Percentiles rank a stretch among this genome's conserved stretches.
Evolutionary conservation across 371 early-diverging fungal species (phyloP).

Genomic region (Mortierella sp.): DNA sequence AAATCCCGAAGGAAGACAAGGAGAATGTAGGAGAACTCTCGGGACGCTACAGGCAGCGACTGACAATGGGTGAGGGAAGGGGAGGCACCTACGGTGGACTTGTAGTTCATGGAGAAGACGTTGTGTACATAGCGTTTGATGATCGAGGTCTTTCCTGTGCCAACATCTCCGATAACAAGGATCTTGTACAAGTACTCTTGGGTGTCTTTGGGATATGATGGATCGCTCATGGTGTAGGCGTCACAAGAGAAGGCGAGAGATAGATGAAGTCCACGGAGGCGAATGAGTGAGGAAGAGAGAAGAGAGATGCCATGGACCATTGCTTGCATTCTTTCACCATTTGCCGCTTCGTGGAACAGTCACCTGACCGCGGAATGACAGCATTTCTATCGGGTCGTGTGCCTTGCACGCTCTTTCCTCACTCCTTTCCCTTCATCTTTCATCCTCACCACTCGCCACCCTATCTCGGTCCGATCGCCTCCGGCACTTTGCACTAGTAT

Average conservation of each 20-base stretch:
- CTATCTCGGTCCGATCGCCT: no score
- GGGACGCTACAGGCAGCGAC: neutral
- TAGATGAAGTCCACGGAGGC: neutral
- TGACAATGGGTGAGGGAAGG: constrained; percentile 48
- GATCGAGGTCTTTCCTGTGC: constrained; percentile 68
- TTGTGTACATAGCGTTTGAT: constrained; percentile 61
- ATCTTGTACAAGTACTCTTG: constrained; percentile 76
- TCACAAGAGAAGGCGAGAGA: no score
- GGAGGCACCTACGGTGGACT: constrained; percentile 70
- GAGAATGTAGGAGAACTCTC: neutral
- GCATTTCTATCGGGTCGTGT: no score
- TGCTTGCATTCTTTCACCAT: no score
- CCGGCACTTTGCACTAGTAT: no score
- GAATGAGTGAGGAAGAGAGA: neutral
- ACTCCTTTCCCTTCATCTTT: no score
- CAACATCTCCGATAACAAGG: constrained; percentile 82
- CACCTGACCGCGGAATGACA: no score
- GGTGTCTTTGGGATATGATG: constrained; percentile 35
- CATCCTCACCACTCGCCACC: no score
- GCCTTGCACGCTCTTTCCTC: no score
- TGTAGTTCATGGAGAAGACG: constrained; percentile 74
- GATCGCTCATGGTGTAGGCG: constrained; percentile 2
- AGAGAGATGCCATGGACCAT: neutral
- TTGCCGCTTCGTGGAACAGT: no score
- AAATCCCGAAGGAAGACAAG: no score